Conservation (phyloP, 305 asterid species). For the Solanum hybrid region DNA sequence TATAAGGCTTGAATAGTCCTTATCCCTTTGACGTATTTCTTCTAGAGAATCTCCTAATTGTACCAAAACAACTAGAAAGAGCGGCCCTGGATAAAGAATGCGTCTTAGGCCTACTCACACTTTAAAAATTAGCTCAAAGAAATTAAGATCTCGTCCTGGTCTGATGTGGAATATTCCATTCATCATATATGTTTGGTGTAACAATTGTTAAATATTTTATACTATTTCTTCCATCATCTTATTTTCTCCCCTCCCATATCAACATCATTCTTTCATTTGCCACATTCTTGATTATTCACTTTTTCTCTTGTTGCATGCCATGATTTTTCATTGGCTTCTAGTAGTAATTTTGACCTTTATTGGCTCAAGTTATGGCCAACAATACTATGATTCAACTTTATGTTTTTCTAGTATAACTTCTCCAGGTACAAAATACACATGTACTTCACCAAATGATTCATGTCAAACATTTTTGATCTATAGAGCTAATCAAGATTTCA, state of each 20-base stretch:
- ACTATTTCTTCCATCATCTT: neutral
- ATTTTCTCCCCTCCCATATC: neutral
- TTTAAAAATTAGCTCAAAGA: neutral
- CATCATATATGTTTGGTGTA: neutral
- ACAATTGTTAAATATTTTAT: neutral
- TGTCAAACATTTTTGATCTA: slow-evolving; percentile 47
- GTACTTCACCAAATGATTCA: slow-evolving; percentile 20
- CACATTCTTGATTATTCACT: neutral
- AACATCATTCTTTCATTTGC: neutral
- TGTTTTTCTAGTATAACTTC: slow-evolving; percentile 26
- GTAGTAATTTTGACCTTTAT: slow-evolving; percentile 14
- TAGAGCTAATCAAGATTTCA: slow-evolving; percentile 24
- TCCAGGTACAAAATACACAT: slow-evolving; percentile 51
- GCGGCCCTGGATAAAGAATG: neutral
- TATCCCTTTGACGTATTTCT: neutral
- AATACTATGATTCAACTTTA: slow-evolving; percentile 37
- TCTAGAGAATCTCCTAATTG: neutral
- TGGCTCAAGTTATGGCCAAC: slow-evolving; percentile 22
- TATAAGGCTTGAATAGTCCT: neutral
- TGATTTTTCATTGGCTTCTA: slow-evolving; percentile 24
- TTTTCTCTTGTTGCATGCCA: neutral
- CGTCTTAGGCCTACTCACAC: neutral
- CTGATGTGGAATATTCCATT: neutral
- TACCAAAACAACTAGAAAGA: neutral
- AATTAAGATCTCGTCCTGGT: neutral